Evolutionary conservation across 192 early-diverging fungal genomes (phyloP).

Genomic region (Umbelopsis vinacea): DNA sequence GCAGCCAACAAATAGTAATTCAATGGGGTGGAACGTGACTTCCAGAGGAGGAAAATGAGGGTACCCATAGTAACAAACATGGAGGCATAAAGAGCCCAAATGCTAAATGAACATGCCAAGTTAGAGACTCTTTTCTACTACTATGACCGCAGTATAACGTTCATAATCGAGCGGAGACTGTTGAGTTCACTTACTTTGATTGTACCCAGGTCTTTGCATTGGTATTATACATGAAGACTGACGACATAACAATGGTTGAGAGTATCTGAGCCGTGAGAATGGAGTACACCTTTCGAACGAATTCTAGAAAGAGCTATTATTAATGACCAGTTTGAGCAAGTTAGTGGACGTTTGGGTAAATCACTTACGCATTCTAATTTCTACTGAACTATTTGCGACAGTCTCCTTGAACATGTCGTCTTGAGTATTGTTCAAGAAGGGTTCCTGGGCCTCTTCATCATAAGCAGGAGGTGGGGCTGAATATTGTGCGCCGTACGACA

Average conservation of each 20-base stretch:
- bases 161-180: not conserved
- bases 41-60: conserved; percentile 58
- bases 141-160: not conserved
- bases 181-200: conserved; percentile 40
- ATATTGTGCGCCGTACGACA: conserved; percentile 18
- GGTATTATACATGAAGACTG: conserved; percentile 60
- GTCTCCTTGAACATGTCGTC: conserved; percentile 43
- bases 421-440: conserved; percentile 5
- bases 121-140: not conserved
- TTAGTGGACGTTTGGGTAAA: not conserved
- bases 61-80: conserved; percentile 53
- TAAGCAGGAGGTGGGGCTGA: conserved; percentile 35
- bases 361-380: conserved; percentile 40
- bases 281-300: conserved; percentile 75
- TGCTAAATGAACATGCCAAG: conserved; percentile 31
- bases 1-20: conserved; percentile 62
- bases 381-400: conserved; percentile 32
- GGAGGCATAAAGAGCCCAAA: conserved; percentile 62
- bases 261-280: conserved; percentile 69
- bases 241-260: conserved; percentile 57
- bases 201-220: conserved; percentile 57
- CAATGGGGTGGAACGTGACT: conserved; percentile 63
- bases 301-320: conserved; percentile 42
- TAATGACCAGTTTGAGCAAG: not conserved
- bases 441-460: conserved; percentile 32